phyloP scores from a whole-genome alignment of 2,329 filamentous ascomycete species.

The Penicillium sp. region DNA sequence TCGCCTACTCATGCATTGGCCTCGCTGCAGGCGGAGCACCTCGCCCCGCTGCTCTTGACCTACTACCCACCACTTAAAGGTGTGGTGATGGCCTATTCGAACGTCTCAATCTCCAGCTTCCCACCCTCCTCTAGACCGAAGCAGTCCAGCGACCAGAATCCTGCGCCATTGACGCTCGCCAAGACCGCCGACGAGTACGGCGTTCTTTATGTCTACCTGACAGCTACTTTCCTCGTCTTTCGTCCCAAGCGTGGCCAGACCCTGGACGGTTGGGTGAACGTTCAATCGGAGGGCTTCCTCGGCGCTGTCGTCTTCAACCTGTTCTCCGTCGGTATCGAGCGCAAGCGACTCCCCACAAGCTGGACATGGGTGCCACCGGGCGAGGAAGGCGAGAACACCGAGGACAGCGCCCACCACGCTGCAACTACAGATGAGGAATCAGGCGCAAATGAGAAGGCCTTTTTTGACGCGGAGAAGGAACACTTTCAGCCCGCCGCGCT shows the following conservation, averaged over 20 bases:
- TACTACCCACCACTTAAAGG: constrained; percentile 62
- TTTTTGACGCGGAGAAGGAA: constrained; percentile 41
- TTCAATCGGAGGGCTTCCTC: constrained; percentile 85
- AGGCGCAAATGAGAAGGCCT: constrained; percentile 13
- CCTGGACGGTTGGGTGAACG: constrained; percentile 77
- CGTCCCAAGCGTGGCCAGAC: constrained; percentile 69
- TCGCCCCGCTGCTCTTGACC: constrained; percentile 63
- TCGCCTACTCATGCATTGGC: constrained; percentile 54
- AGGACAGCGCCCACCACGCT: constrained; percentile 6
- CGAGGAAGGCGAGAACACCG: constrained; percentile 29
- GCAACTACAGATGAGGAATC: constrained; percentile 30
- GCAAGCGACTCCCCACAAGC: constrained; percentile 67
- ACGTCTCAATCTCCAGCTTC: constrained; percentile 42
- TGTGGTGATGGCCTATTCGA: constrained; percentile 56
- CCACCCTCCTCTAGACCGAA: constrained; percentile 37
- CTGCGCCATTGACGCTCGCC: constrained; percentile 44
- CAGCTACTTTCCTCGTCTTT: constrained; percentile 81
- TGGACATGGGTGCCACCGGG: constrained; percentile 77
- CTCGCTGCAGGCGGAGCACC: constrained; percentile 60
- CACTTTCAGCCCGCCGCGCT: constrained; percentile 39
- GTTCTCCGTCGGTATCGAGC: constrained; percentile 86
- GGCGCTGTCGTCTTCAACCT: constrained; percentile 86
- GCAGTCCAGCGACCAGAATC: constrained; percentile 28
- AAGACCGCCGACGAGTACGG: constrained; percentile 72
- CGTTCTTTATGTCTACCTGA: constrained; percentile 83